These are phyloP conservation scores for Oryza meyeriana DNA, from an alignment of 176 grass and related monocot genomes.

Conservation along the genomic window DNA sequence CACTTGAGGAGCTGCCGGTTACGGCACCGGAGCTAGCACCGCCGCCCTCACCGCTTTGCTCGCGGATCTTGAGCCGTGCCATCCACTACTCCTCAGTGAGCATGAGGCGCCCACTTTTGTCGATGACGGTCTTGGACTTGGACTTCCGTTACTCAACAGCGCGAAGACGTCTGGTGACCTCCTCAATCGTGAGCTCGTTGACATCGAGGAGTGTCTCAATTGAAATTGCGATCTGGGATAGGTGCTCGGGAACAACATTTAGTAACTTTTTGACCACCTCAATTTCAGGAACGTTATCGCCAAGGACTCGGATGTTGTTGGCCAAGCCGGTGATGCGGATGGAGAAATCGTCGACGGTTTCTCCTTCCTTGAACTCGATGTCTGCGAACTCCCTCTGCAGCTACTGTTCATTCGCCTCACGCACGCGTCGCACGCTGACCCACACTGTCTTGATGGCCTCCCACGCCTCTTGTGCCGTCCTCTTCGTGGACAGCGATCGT, in stretches of 20 bases:
- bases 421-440: background rate
- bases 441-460: background rate
- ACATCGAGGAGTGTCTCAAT: background rate
- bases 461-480: background rate
- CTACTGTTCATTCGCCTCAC: background rate
- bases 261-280: background rate
- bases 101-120: fast-evolving
- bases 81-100: background rate
- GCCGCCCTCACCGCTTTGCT: fast-evolving
- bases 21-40: background rate
- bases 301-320: background rate
- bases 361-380: background rate
- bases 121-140: too few species aligned
- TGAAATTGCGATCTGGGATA: background rate
- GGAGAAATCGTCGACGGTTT: background rate
- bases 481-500: background rate
- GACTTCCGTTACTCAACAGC: background rate
- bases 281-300: background rate
- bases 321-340: background rate
- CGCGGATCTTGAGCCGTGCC: fast-evolving
- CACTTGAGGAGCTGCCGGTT: too few species aligned
- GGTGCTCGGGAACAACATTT: too few species aligned
- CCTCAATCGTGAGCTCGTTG: background rate
- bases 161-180: fast-evolving
- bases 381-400: background rate